Base-by-base conservation (phyloP, 768 basidiomycete genomes). In the Termitomyces heimii region DNA sequence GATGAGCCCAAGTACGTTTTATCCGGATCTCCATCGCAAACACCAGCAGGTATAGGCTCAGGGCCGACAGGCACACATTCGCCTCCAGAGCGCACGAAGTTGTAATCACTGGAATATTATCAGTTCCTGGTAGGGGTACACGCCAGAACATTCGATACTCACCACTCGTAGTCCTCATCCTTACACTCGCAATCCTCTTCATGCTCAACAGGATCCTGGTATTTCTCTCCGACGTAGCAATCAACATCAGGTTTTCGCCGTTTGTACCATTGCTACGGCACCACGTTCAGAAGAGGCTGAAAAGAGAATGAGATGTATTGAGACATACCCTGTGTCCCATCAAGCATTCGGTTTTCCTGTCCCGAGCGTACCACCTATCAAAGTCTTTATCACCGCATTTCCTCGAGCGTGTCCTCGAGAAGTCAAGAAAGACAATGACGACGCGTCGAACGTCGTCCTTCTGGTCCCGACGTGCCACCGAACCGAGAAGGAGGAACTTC, bases 81-180 rank as follows among this genome's bases (percentile, higher is more conserved):
- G 28, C 82, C 76, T 13, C 82, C 87, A 56, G 87, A 81, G 24
- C 85, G 84, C 45, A 95, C 76, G 63, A 79, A 96, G 70, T 96
- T 96, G 73, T 89, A 98, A 73, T 96, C 94, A 61, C 94, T 95
- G 60, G 4, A 3, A 9, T n/a, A 31, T 22, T 51, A 10, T 7
- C 29, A 22, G 12, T 51, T 8, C 3, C 26, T 45, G 64, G 37
- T 42, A 6, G 20, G 40, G 55, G 14, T n/a, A 46, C 8, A 32
- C 46, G 24, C 16, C 53, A 16, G 8, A 20, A 40, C n/a, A 24
- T 10, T 55, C 32, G 22, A n/a, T 20, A 63, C 62, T 22, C 63
- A 95, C 94, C 96, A 99, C 70, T 99, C 97, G 64, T 84, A 99
- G 68, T 99, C 97, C 13, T 84, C 85, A 60, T 93, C 89, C 1